Evolutionary conservation across 192 early-diverging fungal genomes (phyloP).

Genomic region (Coemansia sp.): DNA sequence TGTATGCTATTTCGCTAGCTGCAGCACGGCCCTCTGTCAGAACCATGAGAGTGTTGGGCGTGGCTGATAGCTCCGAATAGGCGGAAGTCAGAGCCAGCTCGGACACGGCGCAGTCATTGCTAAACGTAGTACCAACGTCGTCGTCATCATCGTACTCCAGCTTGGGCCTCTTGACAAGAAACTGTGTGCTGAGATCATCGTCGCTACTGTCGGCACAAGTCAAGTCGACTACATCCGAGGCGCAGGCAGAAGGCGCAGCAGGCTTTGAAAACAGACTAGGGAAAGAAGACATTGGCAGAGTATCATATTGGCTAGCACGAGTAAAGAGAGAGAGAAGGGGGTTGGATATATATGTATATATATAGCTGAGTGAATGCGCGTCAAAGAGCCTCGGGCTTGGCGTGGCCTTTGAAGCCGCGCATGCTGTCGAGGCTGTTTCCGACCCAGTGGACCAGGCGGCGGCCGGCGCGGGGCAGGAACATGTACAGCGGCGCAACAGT

Average conservation of each 20-base stretch:
- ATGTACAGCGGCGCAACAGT: conserved; percentile 29
- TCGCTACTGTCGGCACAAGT: conserved; percentile 23
- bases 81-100: conserved; percentile 37
- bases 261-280: background rate
- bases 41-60: conserved; percentile 34
- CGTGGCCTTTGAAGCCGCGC: conserved; percentile 33
- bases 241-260: background rate
- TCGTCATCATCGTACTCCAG: background rate
- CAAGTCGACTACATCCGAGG: conserved; percentile 24
- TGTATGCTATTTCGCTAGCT: conserved; percentile 49
- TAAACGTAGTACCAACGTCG: background rate
- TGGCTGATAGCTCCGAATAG: conserved; percentile 22
- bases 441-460: conserved; percentile 19
- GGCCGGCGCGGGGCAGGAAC: conserved; percentile 19
- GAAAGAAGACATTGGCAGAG: background rate
- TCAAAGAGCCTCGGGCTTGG: background rate
- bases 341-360: background rate
- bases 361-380: background rate
- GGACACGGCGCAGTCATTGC: conserved; percentile 6
- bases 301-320: background rate
- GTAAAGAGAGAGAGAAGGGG: background rate
- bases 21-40: conserved; percentile 47
- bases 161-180: conserved; percentile 17
- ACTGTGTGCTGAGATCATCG: conserved; percentile 4
- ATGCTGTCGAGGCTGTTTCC: conserved; percentile 42